Conservation (phyloP, 441 rosid species). For the Jatropha multifida region DNA sequence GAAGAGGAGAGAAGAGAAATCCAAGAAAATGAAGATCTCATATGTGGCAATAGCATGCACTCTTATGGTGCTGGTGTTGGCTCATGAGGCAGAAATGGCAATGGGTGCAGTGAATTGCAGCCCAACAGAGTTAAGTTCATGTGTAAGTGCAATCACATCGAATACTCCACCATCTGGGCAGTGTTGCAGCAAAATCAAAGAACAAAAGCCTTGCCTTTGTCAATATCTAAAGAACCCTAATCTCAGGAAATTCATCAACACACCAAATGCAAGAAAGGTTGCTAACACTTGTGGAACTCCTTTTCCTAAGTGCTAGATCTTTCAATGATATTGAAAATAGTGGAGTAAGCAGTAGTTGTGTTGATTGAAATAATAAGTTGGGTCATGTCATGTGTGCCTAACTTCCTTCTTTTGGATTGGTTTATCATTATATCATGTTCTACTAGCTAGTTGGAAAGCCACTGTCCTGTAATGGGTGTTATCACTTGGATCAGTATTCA, state of each 20-base stretch:
- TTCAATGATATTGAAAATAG: neutral
- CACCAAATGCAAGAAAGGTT: constrained; percentile 85
- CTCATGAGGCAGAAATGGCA: constrained; percentile 30
- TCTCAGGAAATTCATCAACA: constrained; percentile 54
- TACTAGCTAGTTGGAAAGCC: neutral
- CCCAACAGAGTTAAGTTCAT: constrained; percentile 63
- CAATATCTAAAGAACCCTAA: constrained; percentile 65
- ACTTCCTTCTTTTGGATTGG: constrained; percentile 13
- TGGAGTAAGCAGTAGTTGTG: constrained; percentile 18
- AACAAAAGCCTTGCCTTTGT: constrained; percentile 94
- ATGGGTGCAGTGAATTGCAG: constrained; percentile 62
- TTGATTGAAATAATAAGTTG: constrained; percentile 13
- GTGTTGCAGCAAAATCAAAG: constrained; percentile 83
- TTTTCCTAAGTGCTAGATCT: constrained; percentile 59
- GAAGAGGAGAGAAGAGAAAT: neutral
- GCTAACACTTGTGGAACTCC: constrained; percentile 68
- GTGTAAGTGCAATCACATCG: constrained; percentile 64
- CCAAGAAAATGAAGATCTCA: constrained; percentile 42
- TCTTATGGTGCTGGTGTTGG: constrained; percentile 42
- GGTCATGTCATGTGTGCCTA: constrained; percentile 7
- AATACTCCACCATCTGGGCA: constrained; percentile 50
- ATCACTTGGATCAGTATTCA: neutral
- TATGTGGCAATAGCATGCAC: constrained; percentile 32
- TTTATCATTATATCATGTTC: neutral
- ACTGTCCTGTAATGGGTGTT: neutral